Evolutionary conservation across 345 rosid genomes (phyloP).

Genomic region (Noccaea caerulescens): DNA sequence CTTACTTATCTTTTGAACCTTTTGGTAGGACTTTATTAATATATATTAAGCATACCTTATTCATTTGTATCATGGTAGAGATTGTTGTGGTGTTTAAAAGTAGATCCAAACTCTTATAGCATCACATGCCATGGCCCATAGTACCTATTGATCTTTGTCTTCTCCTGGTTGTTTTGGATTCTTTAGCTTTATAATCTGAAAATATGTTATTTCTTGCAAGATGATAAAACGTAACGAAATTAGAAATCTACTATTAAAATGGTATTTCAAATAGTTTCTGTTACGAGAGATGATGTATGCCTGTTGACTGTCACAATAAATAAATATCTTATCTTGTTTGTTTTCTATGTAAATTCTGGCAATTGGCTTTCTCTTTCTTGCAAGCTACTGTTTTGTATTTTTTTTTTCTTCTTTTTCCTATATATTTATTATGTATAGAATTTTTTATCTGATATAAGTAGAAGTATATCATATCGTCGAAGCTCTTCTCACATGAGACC

Average conservation of each 20-base stretch:
- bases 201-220: constrained; percentile 1
- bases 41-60: constrained; percentile 20
- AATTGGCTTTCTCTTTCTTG: constrained; percentile 39
- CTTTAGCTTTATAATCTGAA: constrained; percentile 32
- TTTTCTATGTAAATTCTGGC: constrained; percentile 7
- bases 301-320: constrained; percentile 35
- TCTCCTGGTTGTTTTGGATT: constrained; percentile 40
- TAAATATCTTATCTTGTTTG: constrained; percentile 36
- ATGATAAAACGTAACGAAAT: constrained; percentile 1
- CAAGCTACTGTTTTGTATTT: constrained; percentile 40
- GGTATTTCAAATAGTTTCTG: constrained; percentile 15
- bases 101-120: constrained; percentile 30
- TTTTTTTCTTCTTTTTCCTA: not conserved
- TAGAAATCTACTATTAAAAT: constrained; percentile 28
- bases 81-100: constrained; percentile 14
- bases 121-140: constrained; percentile 38
- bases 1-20: constrained; percentile 27
- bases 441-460: not conserved
- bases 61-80: constrained; percentile 34
- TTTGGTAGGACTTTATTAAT: constrained; percentile 30
- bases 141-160: constrained; percentile 40
- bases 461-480: constrained; percentile 14
- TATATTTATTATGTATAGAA: not conserved
- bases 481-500: constrained; percentile 24
- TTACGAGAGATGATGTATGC: constrained; percentile 28